These are phyloP conservation scores for Amyloporia xantha DNA, from an alignment of 768 basidiomycete genomes.

Conservation along the genomic window DNA sequence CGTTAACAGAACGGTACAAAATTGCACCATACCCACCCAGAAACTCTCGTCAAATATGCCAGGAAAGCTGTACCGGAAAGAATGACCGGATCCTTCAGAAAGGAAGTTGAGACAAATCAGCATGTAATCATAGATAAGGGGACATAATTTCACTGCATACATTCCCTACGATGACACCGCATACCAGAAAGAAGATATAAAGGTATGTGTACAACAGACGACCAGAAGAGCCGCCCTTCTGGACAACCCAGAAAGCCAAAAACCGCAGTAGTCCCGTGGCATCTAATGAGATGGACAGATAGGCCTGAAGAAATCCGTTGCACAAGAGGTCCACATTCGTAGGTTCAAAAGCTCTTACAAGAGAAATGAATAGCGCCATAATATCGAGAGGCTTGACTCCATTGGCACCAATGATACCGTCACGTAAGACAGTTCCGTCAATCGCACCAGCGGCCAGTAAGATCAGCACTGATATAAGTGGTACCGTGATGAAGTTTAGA, in stretches of 20 bases:
- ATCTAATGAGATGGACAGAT: conserved; percentile 89
- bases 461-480: conserved; percentile 23
- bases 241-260: conserved; percentile 82
- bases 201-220: conserved; percentile 70
- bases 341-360: conserved; percentile 33
- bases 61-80: conserved; percentile 88
- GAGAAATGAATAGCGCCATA: conserved; percentile 83
- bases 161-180: conserved; percentile 83
- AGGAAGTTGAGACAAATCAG: too few species aligned
- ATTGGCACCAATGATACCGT: conserved; percentile 75
- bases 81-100: conserved; percentile 70
- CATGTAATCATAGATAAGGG: background rate
- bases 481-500: conserved; percentile 27
- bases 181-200: conserved; percentile 72
- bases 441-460: conserved; percentile 24
- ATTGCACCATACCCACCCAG: conserved; percentile 27
- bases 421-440: conserved; percentile 41
- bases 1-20: background rate
- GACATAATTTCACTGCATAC: conserved; percentile 16
- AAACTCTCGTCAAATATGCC: conserved; percentile 77
- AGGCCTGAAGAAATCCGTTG: conserved; percentile 38
- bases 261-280: conserved; percentile 81
- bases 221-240: conserved; percentile 67
- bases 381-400: conserved; percentile 90
- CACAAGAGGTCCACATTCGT: background rate